Evolutionary conservation across 78 protist species (phyloP), one percentile per base, ranked within the genome.

Genomic region (Paratrimastix pyriformis): DNA sequence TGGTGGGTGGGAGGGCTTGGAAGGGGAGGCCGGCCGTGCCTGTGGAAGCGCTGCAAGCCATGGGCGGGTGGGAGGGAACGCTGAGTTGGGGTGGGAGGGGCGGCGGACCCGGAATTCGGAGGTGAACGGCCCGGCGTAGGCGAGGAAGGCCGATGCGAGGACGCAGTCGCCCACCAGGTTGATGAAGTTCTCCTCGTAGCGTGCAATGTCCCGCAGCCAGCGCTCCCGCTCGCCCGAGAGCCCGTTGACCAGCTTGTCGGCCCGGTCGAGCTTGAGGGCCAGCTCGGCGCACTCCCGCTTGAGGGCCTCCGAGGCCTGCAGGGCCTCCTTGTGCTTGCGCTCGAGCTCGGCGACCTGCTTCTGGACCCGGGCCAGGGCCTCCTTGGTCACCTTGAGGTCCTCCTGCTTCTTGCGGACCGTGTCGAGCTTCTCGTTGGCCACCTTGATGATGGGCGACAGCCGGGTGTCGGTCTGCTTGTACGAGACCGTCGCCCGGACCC

Each of bases 91-190:
- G n/a, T n/a, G n/a, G n/a, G n/a, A n/a, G n/a, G n/a, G n/a, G n/a
- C n/a, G n/a, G n/a, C n/a, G n/a, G n/a, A n/a, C 15, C 24, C 96
- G 85, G 79, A 77, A 90, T 33, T 78, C 84, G 15, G 84, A 29
- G 11, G 82, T 58, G 72, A 93, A 93, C 18, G 93, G 88, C 0
- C 94, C 97, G 4, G 82, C 74, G 76, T 93, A 93, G n/a, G 87
- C 57, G 33, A 93, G 72, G 76, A 90, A 88, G 9, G 92, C 88
- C 2, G 93, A 45, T 1, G 92, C 89, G 32, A 93, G 37, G 37
- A 88, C 54, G 40, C 88, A 79, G 55, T 93, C 94, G 32, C 97
- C 97, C 7, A 74, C 64, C 3, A 88, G 79, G 35, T 40, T 55
- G 1, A 8, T 46, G 38, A 85, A 42, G 39, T 70, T 50, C 43